Percentiles rank a stretch among this genome's conserved stretches.
Evolutionary conservation across 371 early-diverging fungal genomes (phyloP).

Genomic region (Paraphysoderma sedebokerense): DNA sequence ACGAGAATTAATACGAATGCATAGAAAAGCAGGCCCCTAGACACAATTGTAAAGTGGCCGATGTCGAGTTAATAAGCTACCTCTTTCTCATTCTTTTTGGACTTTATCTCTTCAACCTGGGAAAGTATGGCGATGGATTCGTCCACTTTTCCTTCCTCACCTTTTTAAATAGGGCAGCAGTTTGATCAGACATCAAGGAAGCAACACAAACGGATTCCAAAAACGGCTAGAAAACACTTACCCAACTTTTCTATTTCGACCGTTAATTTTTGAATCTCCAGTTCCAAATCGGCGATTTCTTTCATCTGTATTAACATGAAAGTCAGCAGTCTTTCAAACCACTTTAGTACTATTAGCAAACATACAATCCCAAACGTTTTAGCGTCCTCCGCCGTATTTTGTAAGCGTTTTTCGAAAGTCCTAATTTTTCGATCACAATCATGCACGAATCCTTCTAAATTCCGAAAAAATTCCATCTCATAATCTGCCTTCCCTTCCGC

Average conservation of each 20-base stretch:
- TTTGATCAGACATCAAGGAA: too few species aligned
- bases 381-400: too few species aligned
- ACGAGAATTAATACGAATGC: not conserved
- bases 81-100: not conserved
- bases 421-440: conserved; percentile 1
- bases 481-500: not conserved
- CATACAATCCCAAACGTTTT: not conserved
- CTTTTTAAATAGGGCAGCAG: too few species aligned
- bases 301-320: too few species aligned
- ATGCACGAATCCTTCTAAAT: not conserved
- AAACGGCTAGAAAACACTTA: too few species aligned
- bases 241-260: not conserved
- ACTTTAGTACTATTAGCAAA: not conserved
- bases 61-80: not conserved
- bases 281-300: not conserved
- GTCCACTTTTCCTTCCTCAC: not conserved
- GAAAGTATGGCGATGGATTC: not conserved
- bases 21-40: too few species aligned
- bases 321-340: too few species aligned
- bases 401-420: not conserved
- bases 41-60: too few species aligned
- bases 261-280: not conserved
- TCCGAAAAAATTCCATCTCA: not conserved
- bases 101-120: not conserved
- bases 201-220: too few species aligned